These are phyloP conservation scores for Scleromitrula shiraiana DNA, from an alignment of 2,329 filamentous ascomycete species.

Conservation along the genomic window DNA sequence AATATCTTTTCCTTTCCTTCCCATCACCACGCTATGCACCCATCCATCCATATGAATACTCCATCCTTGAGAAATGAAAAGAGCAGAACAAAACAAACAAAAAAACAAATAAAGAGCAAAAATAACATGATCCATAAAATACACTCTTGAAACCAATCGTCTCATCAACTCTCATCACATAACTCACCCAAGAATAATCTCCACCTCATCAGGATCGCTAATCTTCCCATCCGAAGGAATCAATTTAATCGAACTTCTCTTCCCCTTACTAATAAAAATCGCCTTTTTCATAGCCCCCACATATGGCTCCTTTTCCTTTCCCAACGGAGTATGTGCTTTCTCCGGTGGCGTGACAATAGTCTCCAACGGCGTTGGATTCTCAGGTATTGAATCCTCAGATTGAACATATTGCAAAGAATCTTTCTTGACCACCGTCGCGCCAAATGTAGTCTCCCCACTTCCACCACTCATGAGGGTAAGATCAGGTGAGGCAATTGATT, in stretches of 20 bases:
- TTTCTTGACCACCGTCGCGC: background rate
- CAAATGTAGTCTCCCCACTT: background rate
- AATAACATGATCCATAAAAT: background rate
- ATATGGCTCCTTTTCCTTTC: background rate
- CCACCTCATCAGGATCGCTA: background rate
- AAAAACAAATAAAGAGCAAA: background rate
- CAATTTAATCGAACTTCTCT: conserved; percentile 3
- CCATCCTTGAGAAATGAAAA: background rate
- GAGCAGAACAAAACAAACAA: background rate
- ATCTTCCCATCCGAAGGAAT: background rate
- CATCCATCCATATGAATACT: background rate
- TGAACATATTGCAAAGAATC: background rate
- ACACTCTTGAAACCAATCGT: background rate
- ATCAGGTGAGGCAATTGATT: background rate
- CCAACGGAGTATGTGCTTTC: background rate
- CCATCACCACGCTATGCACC: background rate
- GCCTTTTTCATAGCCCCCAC: background rate
- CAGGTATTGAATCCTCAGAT: conserved; percentile 3
- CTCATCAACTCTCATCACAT: background rate
- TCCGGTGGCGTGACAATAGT: background rate
- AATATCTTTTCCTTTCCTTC: background rate
- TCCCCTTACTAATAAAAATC: background rate
- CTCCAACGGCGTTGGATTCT: conserved; percentile 1
- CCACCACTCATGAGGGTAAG: too few relatives aligned
- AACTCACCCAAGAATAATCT: background rate